Evolutionary conservation across 192 early-diverging fungal species (phyloP).

Genomic region (Linnemannia exigua): DNA sequence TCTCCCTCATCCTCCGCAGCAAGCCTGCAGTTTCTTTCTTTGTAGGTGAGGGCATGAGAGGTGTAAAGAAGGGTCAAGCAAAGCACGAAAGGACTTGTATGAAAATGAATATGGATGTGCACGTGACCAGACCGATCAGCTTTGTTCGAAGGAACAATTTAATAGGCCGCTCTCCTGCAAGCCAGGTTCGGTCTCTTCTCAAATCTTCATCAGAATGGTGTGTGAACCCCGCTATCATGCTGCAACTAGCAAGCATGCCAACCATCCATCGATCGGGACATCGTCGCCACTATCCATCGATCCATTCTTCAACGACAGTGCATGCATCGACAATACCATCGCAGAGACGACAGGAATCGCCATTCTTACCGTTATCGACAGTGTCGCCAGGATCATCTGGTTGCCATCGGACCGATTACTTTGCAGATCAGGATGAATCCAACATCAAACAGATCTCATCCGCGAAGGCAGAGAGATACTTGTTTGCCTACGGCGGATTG

Average conservation of each 20-base stretch:
- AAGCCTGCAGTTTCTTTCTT: not conserved
- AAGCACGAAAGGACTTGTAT: no score
- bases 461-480: not conserved
- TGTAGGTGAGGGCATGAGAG: not conserved
- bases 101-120: no score
- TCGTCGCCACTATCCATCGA: conserved; percentile 11
- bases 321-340: not conserved
- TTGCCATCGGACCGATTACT: not conserved
- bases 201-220: conserved; percentile 22
- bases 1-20: no score
- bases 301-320: not conserved
- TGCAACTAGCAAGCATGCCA: conserved; percentile 21
- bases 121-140: not conserved
- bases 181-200: conserved; percentile 26
- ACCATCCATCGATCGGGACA: conserved; percentile 37
- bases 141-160: no score
- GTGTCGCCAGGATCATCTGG: not conserved
- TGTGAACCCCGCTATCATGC: conserved; percentile 29
- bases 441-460: conserved; percentile 8
- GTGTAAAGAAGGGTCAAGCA: no score
- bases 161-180: not conserved
- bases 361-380: not conserved
- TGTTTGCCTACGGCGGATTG: not conserved
- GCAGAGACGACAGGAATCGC: not conserved
- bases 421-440: conserved; percentile 3